These are phyloP conservation scores for Sabuloglossum arenarium DNA, from an alignment of 495 filamentous ascomycete species.

Conservation along the genomic window DNA sequence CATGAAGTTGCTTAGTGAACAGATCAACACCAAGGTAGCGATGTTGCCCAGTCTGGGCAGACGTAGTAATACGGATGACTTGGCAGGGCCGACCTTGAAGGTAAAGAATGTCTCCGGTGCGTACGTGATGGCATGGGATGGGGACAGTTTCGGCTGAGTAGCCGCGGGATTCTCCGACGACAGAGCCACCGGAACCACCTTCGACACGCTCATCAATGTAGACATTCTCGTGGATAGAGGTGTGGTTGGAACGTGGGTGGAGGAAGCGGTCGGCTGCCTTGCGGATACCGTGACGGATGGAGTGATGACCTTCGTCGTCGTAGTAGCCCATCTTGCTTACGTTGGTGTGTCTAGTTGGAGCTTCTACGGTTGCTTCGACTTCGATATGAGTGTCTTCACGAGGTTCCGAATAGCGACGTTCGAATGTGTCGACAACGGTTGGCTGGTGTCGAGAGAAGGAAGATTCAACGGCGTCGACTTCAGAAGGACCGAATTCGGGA, in stretches of 20 bases:
- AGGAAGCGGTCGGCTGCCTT: conserved; percentile 62
- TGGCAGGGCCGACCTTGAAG: conserved; percentile 98
- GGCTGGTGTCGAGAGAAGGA: neutral
- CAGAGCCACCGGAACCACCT: conserved; percentile 8
- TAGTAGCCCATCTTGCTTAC: conserved; percentile 94
- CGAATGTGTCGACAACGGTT: neutral
- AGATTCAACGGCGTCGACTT: neutral
- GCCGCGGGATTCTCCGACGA: conserved; percentile 27
- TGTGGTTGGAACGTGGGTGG: conserved; percentile 37
- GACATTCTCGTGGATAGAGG: conserved; percentile 26
- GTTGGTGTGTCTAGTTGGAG: conserved; percentile 17
- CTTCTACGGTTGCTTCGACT: conserved; percentile 30
- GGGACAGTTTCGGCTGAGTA: conserved; percentile 64
- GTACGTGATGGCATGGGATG: conserved; percentile 98
- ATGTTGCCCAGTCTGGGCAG: conserved; percentile 94
- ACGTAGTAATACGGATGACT: conserved; percentile 98
- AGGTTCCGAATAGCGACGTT: conserved; percentile 1
- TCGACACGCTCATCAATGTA: conserved; percentile 33
- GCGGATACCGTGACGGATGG: conserved; percentile 72
- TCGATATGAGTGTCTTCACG: conserved; percentile 17
- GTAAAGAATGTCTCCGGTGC: conserved; percentile 94
- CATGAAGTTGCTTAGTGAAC: conserved; percentile 98
- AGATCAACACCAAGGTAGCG: conserved; percentile 98
- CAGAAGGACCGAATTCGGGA: neutral
- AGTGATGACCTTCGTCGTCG: conserved; percentile 94